Evolutionary conservation across 306 rosid genomes (phyloP).

Genomic region (Sicyos edulis): DNA sequence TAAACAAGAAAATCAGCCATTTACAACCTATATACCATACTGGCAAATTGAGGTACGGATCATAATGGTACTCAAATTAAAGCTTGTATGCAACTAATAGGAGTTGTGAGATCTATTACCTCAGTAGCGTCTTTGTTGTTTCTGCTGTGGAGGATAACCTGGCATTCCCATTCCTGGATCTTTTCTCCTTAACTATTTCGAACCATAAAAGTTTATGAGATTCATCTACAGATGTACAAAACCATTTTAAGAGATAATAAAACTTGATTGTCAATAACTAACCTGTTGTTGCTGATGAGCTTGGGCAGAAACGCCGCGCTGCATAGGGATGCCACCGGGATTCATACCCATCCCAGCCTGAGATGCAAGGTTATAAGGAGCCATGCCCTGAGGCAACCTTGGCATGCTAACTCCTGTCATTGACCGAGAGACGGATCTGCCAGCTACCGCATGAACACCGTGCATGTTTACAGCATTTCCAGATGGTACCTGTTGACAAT

Average conservation of each 20-base stretch:
- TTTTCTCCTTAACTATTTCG: slow-evolving; percentile 56
- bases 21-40: neutral
- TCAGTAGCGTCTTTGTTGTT: slow-evolving; percentile 48
- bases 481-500: slow-evolving; percentile 50
- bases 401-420: slow-evolving; percentile 59
- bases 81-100: neutral
- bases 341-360: slow-evolving; percentile 87
- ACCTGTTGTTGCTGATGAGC: slow-evolving; percentile 89
- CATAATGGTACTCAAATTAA: neutral
- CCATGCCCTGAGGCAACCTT: slow-evolving; percentile 70
- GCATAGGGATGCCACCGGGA: slow-evolving; percentile 83
- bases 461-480: slow-evolving; percentile 61
- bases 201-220: neutral
- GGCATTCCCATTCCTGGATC: slow-evolving; percentile 54
- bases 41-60: neutral
- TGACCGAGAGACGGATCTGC: slow-evolving; percentile 64
- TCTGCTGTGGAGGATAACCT: slow-evolving; percentile 62
- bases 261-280: slow-evolving; percentile 6
- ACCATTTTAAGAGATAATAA: too few species aligned
- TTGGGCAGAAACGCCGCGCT: slow-evolving; percentile 69
- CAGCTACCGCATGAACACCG: slow-evolving; percentile 50
- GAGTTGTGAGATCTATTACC: slow-evolving; percentile 29
- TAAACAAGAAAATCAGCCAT: neutral
- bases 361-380: slow-evolving; percentile 68
- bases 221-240: neutral